Conservation (phyloP, 2,329 filamentous ascomycete species). For the Alternaria panax region DNA sequence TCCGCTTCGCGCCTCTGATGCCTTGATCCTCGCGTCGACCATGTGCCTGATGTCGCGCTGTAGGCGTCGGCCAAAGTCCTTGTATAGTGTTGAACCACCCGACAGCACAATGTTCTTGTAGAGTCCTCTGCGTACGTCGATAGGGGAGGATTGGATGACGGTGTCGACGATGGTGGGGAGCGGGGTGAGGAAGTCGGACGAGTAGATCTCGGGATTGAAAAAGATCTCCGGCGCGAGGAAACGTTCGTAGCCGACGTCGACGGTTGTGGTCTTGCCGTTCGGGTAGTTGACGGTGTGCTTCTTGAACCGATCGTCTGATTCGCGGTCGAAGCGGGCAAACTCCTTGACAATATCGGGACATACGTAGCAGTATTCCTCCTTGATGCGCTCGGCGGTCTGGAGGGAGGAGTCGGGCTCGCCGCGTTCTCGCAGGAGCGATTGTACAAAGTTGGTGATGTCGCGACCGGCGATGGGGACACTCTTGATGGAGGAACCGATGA, state of each 20-base stretch:
- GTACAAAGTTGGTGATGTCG: constrained; percentile 98
- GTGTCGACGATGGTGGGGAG: constrained; percentile 93
- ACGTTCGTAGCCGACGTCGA: constrained; percentile 96
- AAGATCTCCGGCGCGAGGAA: constrained; percentile 99
- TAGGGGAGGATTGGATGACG: constrained; percentile 96
- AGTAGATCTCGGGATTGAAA: constrained; percentile 99
- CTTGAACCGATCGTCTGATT: constrained; percentile 82
- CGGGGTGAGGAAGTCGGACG: constrained; percentile 95
- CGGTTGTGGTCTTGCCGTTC: constrained; percentile 81
- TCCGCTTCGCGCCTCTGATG: constrained; percentile 89
- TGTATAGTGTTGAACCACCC: constrained; percentile 96
- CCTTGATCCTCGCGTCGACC: constrained; percentile 90
- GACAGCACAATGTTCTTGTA: constrained; percentile 99
- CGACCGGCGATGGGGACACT: constrained; percentile 97
- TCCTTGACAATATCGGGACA: constrained; percentile 99
- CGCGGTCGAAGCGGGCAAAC: constrained; percentile 91
- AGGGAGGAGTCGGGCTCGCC: constrained; percentile 96
- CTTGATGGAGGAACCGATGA: constrained; percentile 99
- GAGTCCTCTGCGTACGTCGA: constrained; percentile 93
- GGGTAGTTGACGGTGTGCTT: constrained; percentile 88
- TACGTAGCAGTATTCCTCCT: constrained; percentile 98
- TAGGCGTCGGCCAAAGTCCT: constrained; percentile 94
- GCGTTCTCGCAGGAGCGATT: constrained; percentile 92
- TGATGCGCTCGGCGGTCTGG: constrained; percentile 97
- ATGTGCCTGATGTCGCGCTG: constrained; percentile 97